Conservation (phyloP, 805 yeast genomes). For the Blastobotrys robertii region DNA sequence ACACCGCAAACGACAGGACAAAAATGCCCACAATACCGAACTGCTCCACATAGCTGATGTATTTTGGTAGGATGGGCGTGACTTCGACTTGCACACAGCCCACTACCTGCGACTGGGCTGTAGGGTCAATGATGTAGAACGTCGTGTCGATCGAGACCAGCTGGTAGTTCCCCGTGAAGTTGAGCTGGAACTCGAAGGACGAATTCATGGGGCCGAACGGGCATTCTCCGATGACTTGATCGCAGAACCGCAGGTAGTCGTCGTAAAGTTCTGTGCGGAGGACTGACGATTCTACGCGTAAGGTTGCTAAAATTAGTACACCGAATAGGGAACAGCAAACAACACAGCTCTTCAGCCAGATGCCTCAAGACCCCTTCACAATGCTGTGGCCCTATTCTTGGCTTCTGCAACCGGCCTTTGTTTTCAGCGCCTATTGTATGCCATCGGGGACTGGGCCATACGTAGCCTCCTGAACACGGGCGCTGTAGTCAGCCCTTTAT, state of each 20-base stretch:
- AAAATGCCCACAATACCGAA: conserved; percentile 34
- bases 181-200: conserved; percentile 12
- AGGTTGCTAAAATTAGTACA: conserved; percentile 13
- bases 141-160: conserved; percentile 18
- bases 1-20: conserved; percentile 29
- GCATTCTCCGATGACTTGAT: conserved; percentile 15
- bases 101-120: conserved; percentile 22
- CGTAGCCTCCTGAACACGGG: too few relatives aligned
- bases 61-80: conserved; percentile 37
- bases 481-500: too few relatives aligned
- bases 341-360: too few relatives aligned
- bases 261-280: conserved; percentile 15
- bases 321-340: too few relatives aligned
- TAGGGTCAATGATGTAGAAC: conserved; percentile 21
- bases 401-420: too few relatives aligned
- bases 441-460: too few relatives aligned
- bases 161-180: conserved; percentile 13
- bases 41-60: conserved; percentile 33
- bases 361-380: too few relatives aligned
- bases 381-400: too few relatives aligned
- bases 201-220: conserved; percentile 19
- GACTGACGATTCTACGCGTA: conserved; percentile 16
- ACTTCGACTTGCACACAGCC: conserved; percentile 41
- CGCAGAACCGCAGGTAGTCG: conserved; percentile 21
- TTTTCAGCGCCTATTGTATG: too few relatives aligned